Conservation (phyloP, 345 rosid species). For the Rubroshorea leprosula region DNA sequence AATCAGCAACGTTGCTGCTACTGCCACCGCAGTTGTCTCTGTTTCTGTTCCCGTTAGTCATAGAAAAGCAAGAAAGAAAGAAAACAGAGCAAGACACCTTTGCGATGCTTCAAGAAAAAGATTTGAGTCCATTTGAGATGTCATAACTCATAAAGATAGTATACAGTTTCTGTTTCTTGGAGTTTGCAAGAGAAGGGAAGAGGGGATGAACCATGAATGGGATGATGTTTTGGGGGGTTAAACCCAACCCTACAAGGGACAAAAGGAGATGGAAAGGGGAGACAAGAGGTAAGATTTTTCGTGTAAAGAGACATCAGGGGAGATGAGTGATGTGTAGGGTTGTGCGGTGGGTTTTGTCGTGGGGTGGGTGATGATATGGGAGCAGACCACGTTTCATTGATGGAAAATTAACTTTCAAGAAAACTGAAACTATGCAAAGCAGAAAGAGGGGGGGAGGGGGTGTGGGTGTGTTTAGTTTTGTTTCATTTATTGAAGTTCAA, state of each 20-base stretch:
- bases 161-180: neutral
- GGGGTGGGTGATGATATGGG: neutral
- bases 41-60: conserved; percentile 4
- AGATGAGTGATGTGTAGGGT: neutral
- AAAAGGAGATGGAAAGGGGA: neutral
- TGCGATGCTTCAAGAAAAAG: neutral
- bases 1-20: neutral
- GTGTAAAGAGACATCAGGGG: neutral
- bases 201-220: conserved; percentile 6
- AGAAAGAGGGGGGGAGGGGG: too few species aligned
- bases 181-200: conserved; percentile 4
- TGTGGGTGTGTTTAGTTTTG: too few species aligned
- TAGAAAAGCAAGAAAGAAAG: neutral
- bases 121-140: neutral
- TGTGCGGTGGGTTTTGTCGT: conserved; percentile 11
- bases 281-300: neutral
- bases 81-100: neutral
- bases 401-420: neutral
- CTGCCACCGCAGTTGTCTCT: neutral
- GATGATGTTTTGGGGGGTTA: neutral
- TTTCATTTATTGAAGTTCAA: too few species aligned
- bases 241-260: conserved; percentile 10
- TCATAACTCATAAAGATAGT: neutral
- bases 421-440: too few species aligned
- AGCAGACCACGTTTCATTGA: conserved; percentile 7